Evolutionary conservation across 495 filamentous ascomycete genomes (phyloP).

Genomic region (Glarea lozoyensis): DNA sequence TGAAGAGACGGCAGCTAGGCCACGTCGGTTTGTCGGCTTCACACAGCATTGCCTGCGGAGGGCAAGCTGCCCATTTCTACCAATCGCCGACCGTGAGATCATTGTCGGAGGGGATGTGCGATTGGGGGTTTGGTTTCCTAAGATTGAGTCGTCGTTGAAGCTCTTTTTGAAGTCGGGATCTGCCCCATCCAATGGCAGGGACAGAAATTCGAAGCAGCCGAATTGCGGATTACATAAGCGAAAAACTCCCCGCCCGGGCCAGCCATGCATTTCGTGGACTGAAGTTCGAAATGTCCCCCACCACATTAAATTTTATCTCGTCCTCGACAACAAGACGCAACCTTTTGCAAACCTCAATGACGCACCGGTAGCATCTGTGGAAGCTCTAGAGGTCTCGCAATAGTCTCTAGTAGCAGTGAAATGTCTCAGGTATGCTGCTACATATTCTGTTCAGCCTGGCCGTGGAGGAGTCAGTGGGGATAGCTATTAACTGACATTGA

Average conservation of each 20-base stretch:
- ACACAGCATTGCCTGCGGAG: conserved; percentile 55
- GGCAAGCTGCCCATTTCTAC: conserved; percentile 69
- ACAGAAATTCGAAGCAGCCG: too few relatives aligned
- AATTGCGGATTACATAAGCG: background rate
- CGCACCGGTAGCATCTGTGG: conserved; percentile 54
- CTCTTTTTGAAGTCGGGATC: conserved; percentile 1
- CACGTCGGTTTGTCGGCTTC: conserved; percentile 50
- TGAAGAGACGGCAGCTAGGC: conserved; percentile 74
- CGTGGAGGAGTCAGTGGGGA: too few relatives aligned
- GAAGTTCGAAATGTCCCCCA: conserved; percentile 11
- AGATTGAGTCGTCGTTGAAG: conserved; percentile 3
- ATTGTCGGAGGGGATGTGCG: conserved; percentile 51
- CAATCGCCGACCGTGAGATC: conserved; percentile 74
- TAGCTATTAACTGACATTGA: too few relatives aligned
- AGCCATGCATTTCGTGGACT: background rate
- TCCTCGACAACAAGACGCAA: conserved; percentile 2
- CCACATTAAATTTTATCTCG: conserved; percentile 10
- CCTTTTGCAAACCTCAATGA: conserved; percentile 29
- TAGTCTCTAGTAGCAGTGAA: conserved; percentile 54
- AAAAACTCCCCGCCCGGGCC: background rate
- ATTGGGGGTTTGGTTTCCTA: conserved; percentile 6
- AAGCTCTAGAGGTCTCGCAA: conserved; percentile 65
- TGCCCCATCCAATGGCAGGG: too few relatives aligned
- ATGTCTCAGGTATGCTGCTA: conserved; percentile 46
- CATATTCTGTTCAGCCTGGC: too few relatives aligned